Evolutionary conservation across 495 filamentous ascomycete species (phyloP).

Genomic region (Hypoxylon fuscum): DNA sequence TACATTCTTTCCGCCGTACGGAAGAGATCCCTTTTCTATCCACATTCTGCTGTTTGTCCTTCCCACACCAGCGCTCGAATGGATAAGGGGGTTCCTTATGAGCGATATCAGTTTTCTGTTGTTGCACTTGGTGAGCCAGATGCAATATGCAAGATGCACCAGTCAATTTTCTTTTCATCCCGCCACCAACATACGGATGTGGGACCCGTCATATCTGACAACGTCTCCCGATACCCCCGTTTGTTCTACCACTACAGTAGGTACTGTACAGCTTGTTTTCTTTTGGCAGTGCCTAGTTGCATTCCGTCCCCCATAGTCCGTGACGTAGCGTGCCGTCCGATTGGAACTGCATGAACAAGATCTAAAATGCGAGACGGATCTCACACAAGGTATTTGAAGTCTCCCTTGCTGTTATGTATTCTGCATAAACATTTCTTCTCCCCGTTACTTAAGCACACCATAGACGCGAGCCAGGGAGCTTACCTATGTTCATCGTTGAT

Average conservation of each 20-base stretch:
- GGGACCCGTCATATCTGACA: constrained; percentile 24
- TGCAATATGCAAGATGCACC: constrained; percentile 16
- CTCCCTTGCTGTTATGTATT: constrained; percentile 46
- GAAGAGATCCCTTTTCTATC: constrained; percentile 26
- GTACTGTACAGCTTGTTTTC: constrained; percentile 14
- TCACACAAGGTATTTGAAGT: constrained; percentile 41
- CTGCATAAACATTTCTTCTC: constrained; percentile 36
- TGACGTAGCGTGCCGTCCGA: constrained; percentile 37
- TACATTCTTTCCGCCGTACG: constrained; percentile 41
- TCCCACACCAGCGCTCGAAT: constrained; percentile 7
- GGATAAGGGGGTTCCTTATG: constrained; percentile 4
- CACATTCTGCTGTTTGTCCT: constrained; percentile 22
- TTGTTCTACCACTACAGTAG: constrained; percentile 24
- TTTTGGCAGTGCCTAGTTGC: constrained; percentile 27
- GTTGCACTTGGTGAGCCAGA: constrained; percentile 18
- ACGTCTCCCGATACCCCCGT: constrained; percentile 29
- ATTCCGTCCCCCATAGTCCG: constrained; percentile 32
- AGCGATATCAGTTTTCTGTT: constrained; percentile 13
- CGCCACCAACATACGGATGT: constrained; percentile 40
- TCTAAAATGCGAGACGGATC: constrained; percentile 37
- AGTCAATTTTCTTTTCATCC: constrained; percentile 29
- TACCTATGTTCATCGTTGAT: constrained; percentile 30
- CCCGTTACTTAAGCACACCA: constrained; percentile 16
- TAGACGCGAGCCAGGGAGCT: constrained; percentile 33
- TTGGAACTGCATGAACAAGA: constrained; percentile 35